Evolutionary conservation across 1,284 basidiomycete species (phyloP).

Genomic region (Apiotrichum veenhuisii): DNA sequence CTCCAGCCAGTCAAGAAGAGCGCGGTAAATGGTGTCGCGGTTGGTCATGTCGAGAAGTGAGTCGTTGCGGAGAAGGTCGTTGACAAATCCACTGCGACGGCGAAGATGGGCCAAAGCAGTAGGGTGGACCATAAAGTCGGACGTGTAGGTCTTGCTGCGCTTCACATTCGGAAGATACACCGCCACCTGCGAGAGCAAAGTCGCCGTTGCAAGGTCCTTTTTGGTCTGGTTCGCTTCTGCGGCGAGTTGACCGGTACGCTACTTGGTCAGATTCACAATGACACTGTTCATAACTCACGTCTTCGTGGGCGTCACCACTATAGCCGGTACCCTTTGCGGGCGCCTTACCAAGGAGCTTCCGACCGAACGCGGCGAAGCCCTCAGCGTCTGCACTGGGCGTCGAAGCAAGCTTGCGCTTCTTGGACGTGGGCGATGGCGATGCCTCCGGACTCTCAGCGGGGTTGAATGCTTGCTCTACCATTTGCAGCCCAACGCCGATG

Average conservation of each 20-base stretch:
- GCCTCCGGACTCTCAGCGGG: constrained; percentile 10
- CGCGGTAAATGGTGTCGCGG: constrained; percentile 76
- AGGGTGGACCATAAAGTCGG: constrained; percentile 82
- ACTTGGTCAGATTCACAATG: background rate
- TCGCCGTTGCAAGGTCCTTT: constrained; percentile 68
- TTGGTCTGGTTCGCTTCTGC: constrained; percentile 65
- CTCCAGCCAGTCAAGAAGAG: constrained; percentile 84
- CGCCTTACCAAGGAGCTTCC: constrained; percentile 24
- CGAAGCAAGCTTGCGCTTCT: constrained; percentile 42
- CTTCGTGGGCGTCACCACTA: constrained; percentile 70
- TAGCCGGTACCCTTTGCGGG: constrained; percentile 77
- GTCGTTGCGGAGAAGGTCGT: constrained; percentile 78
- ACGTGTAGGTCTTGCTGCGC: constrained; percentile 66
- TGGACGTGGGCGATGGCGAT: constrained; percentile 43
- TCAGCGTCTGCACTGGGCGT: constrained; percentile 1
- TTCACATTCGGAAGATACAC: constrained; percentile 73
- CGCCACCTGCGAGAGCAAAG: constrained; percentile 64
- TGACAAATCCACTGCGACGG: constrained; percentile 79
- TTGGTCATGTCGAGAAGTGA: constrained; percentile 89
- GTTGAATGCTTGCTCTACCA: constrained; percentile 34
- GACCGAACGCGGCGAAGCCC: background rate
- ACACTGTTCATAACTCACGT: constrained; percentile 56
- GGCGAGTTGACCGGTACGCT: constrained; percentile 73
- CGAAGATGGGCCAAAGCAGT: constrained; percentile 83
- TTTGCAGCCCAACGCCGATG: constrained; percentile 72